Evolutionary conservation across 2,329 filamentous ascomycete species (phyloP), one percentile per base, ranked within the genome.

Genomic region (Venturiaceae sp.): DNA sequence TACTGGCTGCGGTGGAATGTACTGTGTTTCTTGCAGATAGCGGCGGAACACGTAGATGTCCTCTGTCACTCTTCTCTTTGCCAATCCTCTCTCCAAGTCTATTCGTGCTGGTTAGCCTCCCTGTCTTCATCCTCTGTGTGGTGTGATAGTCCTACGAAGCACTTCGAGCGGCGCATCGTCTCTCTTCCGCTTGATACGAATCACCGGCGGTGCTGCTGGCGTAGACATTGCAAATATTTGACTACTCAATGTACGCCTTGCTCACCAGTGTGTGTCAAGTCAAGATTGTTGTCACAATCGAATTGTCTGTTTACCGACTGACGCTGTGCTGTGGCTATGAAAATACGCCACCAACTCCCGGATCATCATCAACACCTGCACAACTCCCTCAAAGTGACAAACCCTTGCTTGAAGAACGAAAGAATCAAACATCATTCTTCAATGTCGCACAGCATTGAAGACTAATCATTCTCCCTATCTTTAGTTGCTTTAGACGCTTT

Each of bases 141-240:
- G 28, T 26, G n/a, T n/a, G 23, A n/a, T n/a, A 23, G 9, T 50
- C 44, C 54, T 75, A 79, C 76, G 77, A 54, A 82, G 70, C 23
- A 76, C 74, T 61, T 83, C 80, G n/a, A 81, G 75, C 3, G 80
- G 79, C 53, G 80, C 78, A 57, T 83, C 80, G 58, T 77, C 75
- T 58, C 80, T 76, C 63, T 80, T 79, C 58, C 81, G 75, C 69
- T 83, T 83, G 66, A 83, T 76, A 26, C 74, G 76, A 55, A 80
- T 77, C 41, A 77, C 73, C 57, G 79, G 76, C 41, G 77, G 77
- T 47, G 76, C 75, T 39, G 75, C 64, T 30, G 39, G 55, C 14
- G 37, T 34, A 5, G 52, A 79, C 79, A 21, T 57, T 65, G 44
- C 23, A 26, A n/a, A 50, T 14, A n/a, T 4, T 4, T 16, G 23